phyloP scores from a whole-genome alignment of 768 basidiomycete genomes.

The Amanita rubescens region DNA sequence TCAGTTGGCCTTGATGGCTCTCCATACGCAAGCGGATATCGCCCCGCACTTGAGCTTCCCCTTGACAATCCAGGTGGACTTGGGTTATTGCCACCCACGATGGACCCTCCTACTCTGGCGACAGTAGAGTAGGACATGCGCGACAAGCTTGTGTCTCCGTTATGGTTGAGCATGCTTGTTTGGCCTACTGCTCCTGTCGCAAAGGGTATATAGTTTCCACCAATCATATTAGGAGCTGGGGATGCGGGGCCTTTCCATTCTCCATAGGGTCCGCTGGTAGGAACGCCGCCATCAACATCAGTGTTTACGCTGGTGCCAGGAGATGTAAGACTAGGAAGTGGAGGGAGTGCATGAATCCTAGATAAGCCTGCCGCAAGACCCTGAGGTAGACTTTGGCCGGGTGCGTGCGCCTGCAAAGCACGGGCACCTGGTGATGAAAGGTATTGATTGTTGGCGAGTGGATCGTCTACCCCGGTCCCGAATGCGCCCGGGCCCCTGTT shows the following conservation, averaged over 20 bases:
- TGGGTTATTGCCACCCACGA: neutral
- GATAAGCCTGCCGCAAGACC: conserved; percentile 90
- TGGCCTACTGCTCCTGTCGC: neutral
- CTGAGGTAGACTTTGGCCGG: conserved; percentile 86
- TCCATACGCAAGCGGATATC: neutral
- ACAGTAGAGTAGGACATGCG: conserved; percentile 1
- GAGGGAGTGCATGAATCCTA: conserved; percentile 71
- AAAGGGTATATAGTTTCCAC: neutral
- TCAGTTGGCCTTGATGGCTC: neutral
- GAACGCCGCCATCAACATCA: conserved; percentile 2
- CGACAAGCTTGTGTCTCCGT: neutral
- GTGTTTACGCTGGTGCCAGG: conserved; percentile 15
- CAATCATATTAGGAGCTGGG: neutral
- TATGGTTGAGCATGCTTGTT: neutral
- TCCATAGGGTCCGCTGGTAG: neutral
- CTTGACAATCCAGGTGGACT: neutral
- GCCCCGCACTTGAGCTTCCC: neutral
- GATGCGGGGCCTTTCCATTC: conserved; percentile 3
- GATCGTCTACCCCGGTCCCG: conserved; percentile 38
- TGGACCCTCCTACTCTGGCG: neutral
- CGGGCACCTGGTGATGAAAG: conserved; percentile 60
- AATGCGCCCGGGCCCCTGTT: conserved; percentile 17
- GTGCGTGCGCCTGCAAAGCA: conserved; percentile 83
- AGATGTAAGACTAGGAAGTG: conserved; percentile 30
- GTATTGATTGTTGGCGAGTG: conserved; percentile 29